Evolutionary conservation across 176 grass and related monocot species (phyloP).

Genomic region (Puya raimondii): DNA sequence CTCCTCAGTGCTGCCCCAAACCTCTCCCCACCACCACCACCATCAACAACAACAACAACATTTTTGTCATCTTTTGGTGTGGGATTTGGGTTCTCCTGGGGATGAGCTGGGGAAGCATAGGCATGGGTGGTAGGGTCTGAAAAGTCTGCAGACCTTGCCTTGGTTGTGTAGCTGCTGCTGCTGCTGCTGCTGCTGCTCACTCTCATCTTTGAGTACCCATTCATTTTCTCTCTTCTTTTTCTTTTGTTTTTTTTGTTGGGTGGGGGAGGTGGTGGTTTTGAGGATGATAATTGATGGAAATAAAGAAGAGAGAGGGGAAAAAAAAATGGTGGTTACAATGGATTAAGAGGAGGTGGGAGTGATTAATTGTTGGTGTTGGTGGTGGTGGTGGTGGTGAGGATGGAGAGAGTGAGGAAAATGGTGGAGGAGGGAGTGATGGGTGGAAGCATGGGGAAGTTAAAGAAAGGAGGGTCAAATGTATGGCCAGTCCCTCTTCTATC

Average conservation of each 20-base stretch:
- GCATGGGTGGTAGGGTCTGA: slow-evolving; percentile 10
- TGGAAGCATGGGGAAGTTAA: no score
- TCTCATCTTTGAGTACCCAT: slow-evolving; percentile 37
- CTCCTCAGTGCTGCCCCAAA: slow-evolving; percentile 20
- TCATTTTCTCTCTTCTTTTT: slow-evolving; percentile 11
- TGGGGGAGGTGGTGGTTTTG: not conserved
- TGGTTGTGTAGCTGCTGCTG: not conserved
- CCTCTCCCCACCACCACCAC: slow-evolving; percentile 11
- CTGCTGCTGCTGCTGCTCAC: not conserved
- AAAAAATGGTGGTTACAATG: no score
- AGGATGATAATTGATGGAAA: not conserved
- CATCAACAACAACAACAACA: no score
- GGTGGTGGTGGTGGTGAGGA: no score
- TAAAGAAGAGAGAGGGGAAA: no score
- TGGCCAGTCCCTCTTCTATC: no score
- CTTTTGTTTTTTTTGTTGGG: not conserved
- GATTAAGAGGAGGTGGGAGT: no score
- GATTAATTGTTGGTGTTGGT: no score
- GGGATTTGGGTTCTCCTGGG: not conserved
- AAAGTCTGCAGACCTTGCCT: not conserved
- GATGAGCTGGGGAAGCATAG: not conserved
- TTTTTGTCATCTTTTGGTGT: not conserved
- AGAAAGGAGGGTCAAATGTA: no score
- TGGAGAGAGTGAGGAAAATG: no score
- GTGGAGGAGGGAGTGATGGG: no score